Percentiles rank a stretch among this genome's conserved stretches.
These are phyloP conservation scores for Erythrophleum ivorense DNA, from an alignment of 331 rosid genomes.

Conservation along the genomic window DNA sequence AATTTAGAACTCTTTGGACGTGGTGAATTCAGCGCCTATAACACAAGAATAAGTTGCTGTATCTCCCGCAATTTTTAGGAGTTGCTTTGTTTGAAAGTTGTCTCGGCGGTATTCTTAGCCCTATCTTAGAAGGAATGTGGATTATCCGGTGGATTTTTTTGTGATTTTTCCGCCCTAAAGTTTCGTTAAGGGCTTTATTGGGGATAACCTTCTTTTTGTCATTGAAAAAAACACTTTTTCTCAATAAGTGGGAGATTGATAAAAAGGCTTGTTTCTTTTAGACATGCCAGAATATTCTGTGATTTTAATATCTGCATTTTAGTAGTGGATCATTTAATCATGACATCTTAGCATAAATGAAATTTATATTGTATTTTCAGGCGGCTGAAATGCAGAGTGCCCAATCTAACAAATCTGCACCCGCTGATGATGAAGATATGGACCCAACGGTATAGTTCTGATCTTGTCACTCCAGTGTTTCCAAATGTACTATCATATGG, in stretches of 20 bases:
- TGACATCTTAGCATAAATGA: conserved; percentile 7
- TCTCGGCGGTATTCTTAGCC: background rate
- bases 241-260: background rate
- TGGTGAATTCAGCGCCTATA: background rate
- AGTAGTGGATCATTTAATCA: background rate
- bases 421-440: conserved; percentile 73
- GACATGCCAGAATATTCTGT: background rate
- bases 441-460: conserved; percentile 76
- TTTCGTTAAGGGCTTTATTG: background rate
- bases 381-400: conserved; percentile 59
- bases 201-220: background rate
- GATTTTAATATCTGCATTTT: conserved; percentile 4
- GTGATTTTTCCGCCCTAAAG: background rate
- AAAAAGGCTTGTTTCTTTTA: background rate
- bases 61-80: background rate
- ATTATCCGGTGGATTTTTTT: background rate
- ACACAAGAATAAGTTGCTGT: background rate
- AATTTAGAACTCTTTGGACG: background rate
- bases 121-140: background rate
- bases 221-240: background rate
- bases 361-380: conserved; percentile 37
- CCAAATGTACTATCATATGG: background rate
- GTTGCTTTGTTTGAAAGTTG: background rate
- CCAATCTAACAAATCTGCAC: conserved; percentile 60
- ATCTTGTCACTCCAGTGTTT: conserved; percentile 14